These are phyloP conservation scores for Cordyceps cicadae DNA, from an alignment of 2,329 filamentous ascomycete genomes.

Conservation along the genomic window DNA sequence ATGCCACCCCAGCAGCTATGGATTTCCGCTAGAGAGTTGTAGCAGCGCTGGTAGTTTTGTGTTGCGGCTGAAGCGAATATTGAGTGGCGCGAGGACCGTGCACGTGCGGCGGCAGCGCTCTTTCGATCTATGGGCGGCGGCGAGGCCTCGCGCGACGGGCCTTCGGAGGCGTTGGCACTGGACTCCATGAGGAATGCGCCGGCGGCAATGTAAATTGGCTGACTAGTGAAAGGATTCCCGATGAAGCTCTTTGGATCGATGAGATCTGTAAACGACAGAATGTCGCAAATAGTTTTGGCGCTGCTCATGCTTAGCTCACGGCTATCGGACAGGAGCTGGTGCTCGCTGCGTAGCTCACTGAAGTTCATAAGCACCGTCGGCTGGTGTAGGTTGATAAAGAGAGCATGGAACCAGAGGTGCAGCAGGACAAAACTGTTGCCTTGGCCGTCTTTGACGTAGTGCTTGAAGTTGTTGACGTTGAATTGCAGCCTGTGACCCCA, in stretches of 20 bases:
- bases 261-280: slow-evolving; percentile 75
- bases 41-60: slow-evolving; percentile 81
- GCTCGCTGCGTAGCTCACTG: slow-evolving; percentile 45
- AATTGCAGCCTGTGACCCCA: slow-evolving; percentile 71
- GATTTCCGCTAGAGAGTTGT: slow-evolving; percentile 73
- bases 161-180: slow-evolving; percentile 58
- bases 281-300: slow-evolving; percentile 86
- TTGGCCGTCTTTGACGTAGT: slow-evolving; percentile 71
- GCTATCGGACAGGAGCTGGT: slow-evolving; percentile 71
- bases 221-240: slow-evolving; percentile 81
- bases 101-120: slow-evolving; percentile 14
- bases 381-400: slow-evolving; percentile 78
- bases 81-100: slow-evolving; percentile 56
- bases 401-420: slow-evolving; percentile 82
- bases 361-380: slow-evolving; percentile 76
- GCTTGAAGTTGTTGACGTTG: slow-evolving; percentile 77
- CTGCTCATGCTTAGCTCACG: slow-evolving; percentile 78
- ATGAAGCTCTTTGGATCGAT: slow-evolving; percentile 81
- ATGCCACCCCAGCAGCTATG: slow-evolving; percentile 80
- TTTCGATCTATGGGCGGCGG: slow-evolving; percentile 28
- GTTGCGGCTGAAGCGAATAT: slow-evolving; percentile 73
- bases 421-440: slow-evolving; percentile 81
- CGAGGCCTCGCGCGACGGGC: slow-evolving; percentile 46
- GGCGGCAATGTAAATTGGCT: slow-evolving; percentile 85
- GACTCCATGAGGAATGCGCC: slow-evolving; percentile 85